Base-by-base conservation (phyloP, 2,329 filamentous ascomycete genomes). In the Colletotrichum chlorophyti region DNA sequence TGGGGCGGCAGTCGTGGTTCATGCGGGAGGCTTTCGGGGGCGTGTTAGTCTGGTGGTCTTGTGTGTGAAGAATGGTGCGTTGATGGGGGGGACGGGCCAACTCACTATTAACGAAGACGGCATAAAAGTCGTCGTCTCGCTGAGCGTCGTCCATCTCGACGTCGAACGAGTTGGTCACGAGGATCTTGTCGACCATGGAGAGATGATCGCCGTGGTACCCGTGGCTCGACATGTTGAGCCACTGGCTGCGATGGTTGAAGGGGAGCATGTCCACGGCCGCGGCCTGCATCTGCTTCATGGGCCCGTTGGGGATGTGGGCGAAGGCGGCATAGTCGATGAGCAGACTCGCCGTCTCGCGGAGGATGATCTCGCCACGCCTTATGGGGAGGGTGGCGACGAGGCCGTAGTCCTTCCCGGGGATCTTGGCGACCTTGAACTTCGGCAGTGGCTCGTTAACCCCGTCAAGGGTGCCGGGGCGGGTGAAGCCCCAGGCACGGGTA, bases 1-100 rank as follows among this genome's bases (percentile, higher is more conserved):
- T 79, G 26, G 77, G 73, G 2, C 76, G 72, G 62, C 77, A 79
- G 65, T 78, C 75, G 64, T 79, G 77, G 66, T 79, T 79, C 62
- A 78, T 66, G 24, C 75, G 68, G 19, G 76, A 75, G 57, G 76
- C 67, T 69, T n/a, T n/a, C n/a, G n/a, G n/a, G 27, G 2, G 4
- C 42, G 43, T 42, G 46, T 60, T 24, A 59, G 53, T 47, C 23
- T 8, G 37, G 14, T 7, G 7, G 15, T 19, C 23, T 21, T 4
- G 9, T 32, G n/a, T n/a, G 4, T 23, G 17, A n/a, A 4, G 21
- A 7, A 15, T 5, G 11, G 2, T 10, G 4, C 10, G 8, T 0
- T n/a, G 10, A 8, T 3, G 9, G 2, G 23, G 14, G n/a, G n/a
- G 14, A 2, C 11, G 9, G n/a, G n/a, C n/a, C n/a, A n/a, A 60